Base-by-base conservation (phyloP, 192 early-diverging fungal genomes). In the Gamsiella multidivaricata region DNA sequence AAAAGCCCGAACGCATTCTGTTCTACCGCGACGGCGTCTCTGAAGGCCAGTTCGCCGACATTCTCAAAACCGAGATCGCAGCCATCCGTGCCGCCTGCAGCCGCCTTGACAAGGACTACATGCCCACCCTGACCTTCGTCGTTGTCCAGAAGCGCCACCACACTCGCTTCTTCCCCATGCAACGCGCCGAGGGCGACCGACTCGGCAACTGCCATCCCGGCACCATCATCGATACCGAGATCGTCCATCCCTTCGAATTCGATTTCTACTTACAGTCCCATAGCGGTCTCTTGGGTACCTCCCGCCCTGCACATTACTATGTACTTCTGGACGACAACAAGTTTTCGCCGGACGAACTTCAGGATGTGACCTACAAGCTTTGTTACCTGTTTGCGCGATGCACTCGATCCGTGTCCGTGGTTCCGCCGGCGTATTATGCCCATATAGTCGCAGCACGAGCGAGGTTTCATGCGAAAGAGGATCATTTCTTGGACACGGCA, bases 181-280 rank as follows among this genome's bases (percentile, higher is more conserved):
- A 82, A 15, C 84, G 84, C 18, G 18, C 49, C 15, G 85, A 93
- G 18, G 84, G 79, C 32, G 95, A 96, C 65, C 75, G 84, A 42
- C 87, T 85, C 20, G 95, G 93, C 26, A 98, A 98, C 84, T 91
- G 91, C 46, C 64, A 85, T 11, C 88, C 95, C 3, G 95, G 95
- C 14, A 96, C 94, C 5, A 89, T 96, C 6, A 78, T 96, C 22
- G 93, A 94, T 55, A 81, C 82, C 22, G 76, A 60, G 1, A 82
- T 97, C 56, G 88, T 87, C 1, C 93, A 96, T 80, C 95, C 95
- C 0, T 83, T 82, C 26, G 89, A 94, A 42, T 93, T 91, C 63
- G 94, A 98, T 60, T 98, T 98, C 66, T 94, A 92, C 58, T 79
- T 99, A 11, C 94, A 93, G 69, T 91, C 94, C 2, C 97, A 99